Conservation (phyloP, 371 early-diverging fungal genomes). For the Haplosporangium sp. region DNA sequence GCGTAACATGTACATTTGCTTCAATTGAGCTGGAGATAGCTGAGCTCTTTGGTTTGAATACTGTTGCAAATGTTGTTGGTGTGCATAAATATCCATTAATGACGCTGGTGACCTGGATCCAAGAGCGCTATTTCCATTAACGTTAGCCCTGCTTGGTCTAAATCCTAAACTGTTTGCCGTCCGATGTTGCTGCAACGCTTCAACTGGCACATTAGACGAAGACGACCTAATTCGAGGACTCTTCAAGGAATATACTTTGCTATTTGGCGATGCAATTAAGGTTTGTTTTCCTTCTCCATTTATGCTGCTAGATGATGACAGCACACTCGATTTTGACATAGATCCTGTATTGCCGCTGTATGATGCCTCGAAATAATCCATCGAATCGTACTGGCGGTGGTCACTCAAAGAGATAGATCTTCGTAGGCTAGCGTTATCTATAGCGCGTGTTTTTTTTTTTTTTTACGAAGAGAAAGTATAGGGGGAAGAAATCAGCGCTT, state of each 20-base stretch:
- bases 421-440: background rate
- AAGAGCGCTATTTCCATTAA: background rate
- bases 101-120: slow-evolving; percentile 1
- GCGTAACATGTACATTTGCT: slow-evolving; percentile 19
- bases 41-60: slow-evolving; percentile 33
- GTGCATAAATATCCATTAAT: slow-evolving; percentile 26
- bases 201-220: slow-evolving; percentile 11
- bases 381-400: background rate
- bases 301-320: background rate
- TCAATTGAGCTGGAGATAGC: slow-evolving; percentile 16
- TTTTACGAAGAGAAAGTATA: no score
- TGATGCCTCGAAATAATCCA: background rate
- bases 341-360: background rate
- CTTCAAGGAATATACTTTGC: background rate
- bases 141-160: background rate
- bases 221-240: slow-evolving; percentile 14
- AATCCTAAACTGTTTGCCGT: background rate
- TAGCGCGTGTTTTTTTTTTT: no score
- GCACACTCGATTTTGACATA: background rate
- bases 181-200: background rate
- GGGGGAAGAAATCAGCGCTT: background rate
- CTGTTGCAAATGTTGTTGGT: slow-evolving; percentile 26
- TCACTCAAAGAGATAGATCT: slow-evolving; percentile 8
- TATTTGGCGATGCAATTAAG: background rate
- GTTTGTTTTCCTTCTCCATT: background rate